These are phyloP conservation scores for Aspergillus floridensis DNA, from an alignment of 2,329 filamentous ascomycete genomes.

Conservation along the genomic window DNA sequence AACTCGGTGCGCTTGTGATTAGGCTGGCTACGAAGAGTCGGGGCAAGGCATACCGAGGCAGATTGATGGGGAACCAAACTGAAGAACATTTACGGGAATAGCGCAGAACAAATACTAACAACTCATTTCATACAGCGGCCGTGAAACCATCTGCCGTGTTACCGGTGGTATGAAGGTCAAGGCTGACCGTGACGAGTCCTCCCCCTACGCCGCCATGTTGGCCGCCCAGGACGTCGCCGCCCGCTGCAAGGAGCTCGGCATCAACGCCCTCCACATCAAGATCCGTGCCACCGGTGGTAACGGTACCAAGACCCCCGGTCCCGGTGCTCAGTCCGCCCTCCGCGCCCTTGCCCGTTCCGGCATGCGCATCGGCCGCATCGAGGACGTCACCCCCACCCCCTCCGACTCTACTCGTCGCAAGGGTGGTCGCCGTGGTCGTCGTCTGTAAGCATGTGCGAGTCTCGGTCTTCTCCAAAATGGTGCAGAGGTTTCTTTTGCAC, in stretches of 20 bases:
- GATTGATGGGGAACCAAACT: neutral
- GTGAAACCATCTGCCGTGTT: slow-evolving; percentile 99
- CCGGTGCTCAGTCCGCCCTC: slow-evolving; percentile 98
- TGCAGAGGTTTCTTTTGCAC: slow-evolving; percentile 30
- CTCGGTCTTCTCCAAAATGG: slow-evolving; percentile 24
- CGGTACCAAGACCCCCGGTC: slow-evolving; percentile 99
- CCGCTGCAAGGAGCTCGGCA: slow-evolving; percentile 82
- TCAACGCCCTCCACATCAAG: slow-evolving; percentile 99
- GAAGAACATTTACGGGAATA: neutral
- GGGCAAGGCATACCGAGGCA: neutral
- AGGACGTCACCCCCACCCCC: slow-evolving; percentile 98
- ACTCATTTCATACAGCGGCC: slow-evolving; percentile 64
- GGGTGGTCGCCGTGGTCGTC: slow-evolving; percentile 99
- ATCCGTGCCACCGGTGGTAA: slow-evolving; percentile 99
- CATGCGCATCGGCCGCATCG: slow-evolving; percentile 99
- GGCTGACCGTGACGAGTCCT: slow-evolving; percentile 99
- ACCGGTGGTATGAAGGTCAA: slow-evolving; percentile 99
- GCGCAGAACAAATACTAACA: slow-evolving; percentile 11
- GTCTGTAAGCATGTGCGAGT: slow-evolving; percentile 71
- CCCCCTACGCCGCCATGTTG: slow-evolving; percentile 99
- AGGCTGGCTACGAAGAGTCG: neutral
- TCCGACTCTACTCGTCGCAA: slow-evolving; percentile 99
- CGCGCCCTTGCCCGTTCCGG: slow-evolving; percentile 97
- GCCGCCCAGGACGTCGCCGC: slow-evolving; percentile 96
- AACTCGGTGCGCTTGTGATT: neutral